Conservation (phyloP, 73 alveolate species). For the Loxodes magnus region DNA sequence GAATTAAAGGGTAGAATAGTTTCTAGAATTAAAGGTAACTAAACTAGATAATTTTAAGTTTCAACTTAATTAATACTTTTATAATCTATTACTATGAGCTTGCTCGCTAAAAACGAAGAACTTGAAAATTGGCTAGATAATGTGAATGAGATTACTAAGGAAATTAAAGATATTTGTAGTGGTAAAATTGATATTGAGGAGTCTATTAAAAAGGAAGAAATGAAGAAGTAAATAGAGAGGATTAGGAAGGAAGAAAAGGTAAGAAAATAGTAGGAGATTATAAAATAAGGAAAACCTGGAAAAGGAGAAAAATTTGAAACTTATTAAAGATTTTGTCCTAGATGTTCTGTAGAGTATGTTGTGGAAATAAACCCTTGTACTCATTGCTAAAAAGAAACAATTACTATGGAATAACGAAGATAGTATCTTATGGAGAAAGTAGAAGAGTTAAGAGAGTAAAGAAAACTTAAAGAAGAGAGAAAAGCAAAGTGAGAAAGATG, state of each 20-base stretch:
- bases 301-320: slow-evolving; percentile 78
- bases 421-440: slow-evolving; percentile 68
- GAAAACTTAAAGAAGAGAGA: slow-evolving; percentile 63
- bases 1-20: too few species aligned
- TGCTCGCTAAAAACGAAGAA: too few species aligned
- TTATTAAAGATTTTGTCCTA: slow-evolving; percentile 74
- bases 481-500: slow-evolving; percentile 88
- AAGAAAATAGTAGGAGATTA: slow-evolving; percentile 44
- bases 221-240: slow-evolving; percentile 47
- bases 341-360: slow-evolving; percentile 81
- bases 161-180: slow-evolving; percentile 57
- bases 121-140: slow-evolving; percentile 30
- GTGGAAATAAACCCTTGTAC: slow-evolving; percentile 68
- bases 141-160: slow-evolving; percentile 37
- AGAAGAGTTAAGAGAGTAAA: slow-evolving; percentile 61
- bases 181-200: slow-evolving; percentile 74
- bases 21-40: too few species aligned
- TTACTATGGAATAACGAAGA: slow-evolving; percentile 33
- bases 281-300: slow-evolving; percentile 84
- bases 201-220: slow-evolving; percentile 46
- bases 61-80: too few species aligned
- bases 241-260: slow-evolving; percentile 45
- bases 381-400: slow-evolving; percentile 49
- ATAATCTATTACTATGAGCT: too few species aligned
- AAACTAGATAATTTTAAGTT: too few species aligned